Evolutionary conservation across 1,139 yeast species (phyloP), one percentile per base, ranked within the genome.

Genomic region (Pichia sp.): DNA sequence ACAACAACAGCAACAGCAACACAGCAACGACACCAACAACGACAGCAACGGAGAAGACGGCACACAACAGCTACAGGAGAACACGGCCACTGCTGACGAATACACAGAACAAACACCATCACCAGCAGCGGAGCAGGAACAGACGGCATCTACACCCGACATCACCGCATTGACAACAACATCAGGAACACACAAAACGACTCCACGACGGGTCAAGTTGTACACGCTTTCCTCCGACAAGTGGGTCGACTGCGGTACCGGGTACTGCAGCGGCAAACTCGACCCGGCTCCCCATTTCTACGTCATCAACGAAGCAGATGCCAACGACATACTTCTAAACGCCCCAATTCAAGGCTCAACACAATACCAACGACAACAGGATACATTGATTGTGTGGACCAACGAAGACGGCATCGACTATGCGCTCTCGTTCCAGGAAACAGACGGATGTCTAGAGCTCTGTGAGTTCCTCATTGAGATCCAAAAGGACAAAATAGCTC

Each of bases 181-280:
- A 32, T 8, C 9, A 32, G 9, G n/a, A 17, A n/a, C 11, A 32
- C n/a, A 20, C 4, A 20, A 11, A 19, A 20, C 37, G 8, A 12
- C 71, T 24, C 86, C 89, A 7, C 76, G 91, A 62, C 71, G 98
- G 54, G 99, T 91, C 45, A 93, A 91, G 65, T 94, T 93, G 19
- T 93, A 93, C 62, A 75, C 87, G 31, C 71, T 93, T 45, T 83
- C 81, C 45, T 85, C 85, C 34, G 91, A 85, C 50, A 86, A 80
- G 58, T 93, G 99, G 99, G 72, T 83, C 39, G 98, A 91, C 63
- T 81, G 86, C 46, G 99, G 98, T 15, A 90, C 97, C 0, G 99
- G 99, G 0, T 85, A 79, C 63, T 90, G 96, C 60, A 75, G 77
- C 38, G 97, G 97, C 4, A 83, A 81, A 54, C 62, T 82, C 17